Conservation (phyloP, 257 asterid genomes). For the Capsicum pubescens region DNA sequence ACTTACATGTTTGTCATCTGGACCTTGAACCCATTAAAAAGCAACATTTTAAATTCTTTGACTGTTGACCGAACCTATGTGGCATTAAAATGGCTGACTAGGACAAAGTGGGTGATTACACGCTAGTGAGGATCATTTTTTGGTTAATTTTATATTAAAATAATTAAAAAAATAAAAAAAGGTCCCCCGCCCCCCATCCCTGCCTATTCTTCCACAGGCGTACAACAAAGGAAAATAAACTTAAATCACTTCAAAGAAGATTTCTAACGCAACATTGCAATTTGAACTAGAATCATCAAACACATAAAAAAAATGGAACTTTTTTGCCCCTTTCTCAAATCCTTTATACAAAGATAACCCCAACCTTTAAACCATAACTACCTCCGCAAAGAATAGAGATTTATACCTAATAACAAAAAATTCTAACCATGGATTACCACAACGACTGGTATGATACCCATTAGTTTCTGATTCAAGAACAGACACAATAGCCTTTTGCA, state of each 20-base stretch:
- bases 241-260: not conserved
- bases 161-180: too few relatives aligned
- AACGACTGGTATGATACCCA: slow-evolving; percentile 58
- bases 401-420: slow-evolving; percentile 11
- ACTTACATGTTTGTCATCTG: too few relatives aligned
- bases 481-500: slow-evolving; percentile 53
- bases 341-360: slow-evolving; percentile 26
- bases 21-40: too few relatives aligned
- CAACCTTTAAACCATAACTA: slow-evolving; percentile 23
- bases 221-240: not conserved
- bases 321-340: slow-evolving; percentile 20
- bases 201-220: not conserved
- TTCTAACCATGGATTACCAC: slow-evolving; percentile 42
- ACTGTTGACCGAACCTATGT: too few relatives aligned
- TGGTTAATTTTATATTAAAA: too few relatives aligned
- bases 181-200: too few relatives aligned
- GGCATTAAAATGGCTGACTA: too few relatives aligned
- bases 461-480: slow-evolving; percentile 53
- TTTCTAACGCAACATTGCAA: not conserved
- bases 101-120: too few relatives aligned
- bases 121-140: too few relatives aligned
- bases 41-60: too few relatives aligned
- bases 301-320: not conserved
- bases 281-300: slow-evolving; percentile 28
- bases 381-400: slow-evolving; percentile 35